These are phyloP conservation scores for Phalaenopsis aphrodite DNA, from an alignment of 106 monocot genomes.

Conservation along the genomic window DNA sequence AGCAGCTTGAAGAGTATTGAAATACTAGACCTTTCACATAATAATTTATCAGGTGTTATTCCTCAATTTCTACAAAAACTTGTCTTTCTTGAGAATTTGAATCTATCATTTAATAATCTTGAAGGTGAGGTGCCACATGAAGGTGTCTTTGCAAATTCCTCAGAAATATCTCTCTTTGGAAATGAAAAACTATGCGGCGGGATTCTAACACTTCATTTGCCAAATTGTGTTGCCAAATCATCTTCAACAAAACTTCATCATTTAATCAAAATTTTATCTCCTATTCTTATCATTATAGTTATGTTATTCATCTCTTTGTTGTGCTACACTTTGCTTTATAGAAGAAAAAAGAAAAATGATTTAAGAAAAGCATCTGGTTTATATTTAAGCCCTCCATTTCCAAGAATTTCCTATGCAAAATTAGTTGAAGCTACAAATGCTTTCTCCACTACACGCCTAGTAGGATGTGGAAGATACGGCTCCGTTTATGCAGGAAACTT, in stretches of 20 bases:
- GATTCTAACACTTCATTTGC: not conserved
- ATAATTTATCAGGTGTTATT: too few species aligned
- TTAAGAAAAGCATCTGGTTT: not conserved
- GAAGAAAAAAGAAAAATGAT: not conserved
- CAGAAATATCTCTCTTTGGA: conserved; percentile 4
- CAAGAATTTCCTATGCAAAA: conserved; percentile 19
- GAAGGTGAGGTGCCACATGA: conserved; percentile 13
- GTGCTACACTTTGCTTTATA: too few species aligned
- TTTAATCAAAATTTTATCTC: not conserved
- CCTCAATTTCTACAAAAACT: too few species aligned
- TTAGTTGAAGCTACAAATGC: conserved; percentile 19
- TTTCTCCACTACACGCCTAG: conserved; percentile 24
- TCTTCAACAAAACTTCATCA: not conserved
- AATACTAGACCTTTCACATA: too few species aligned
- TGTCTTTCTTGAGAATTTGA: too few species aligned
- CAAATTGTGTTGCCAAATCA: not conserved
- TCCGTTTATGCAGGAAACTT: conserved; percentile 27
- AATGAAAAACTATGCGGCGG: conserved; percentile 16
- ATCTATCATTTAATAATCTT: conserved; percentile 22
- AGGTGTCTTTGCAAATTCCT: conserved; percentile 8
- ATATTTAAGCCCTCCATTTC: not conserved
- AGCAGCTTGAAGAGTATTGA: too few species aligned
- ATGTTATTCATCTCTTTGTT: not conserved
- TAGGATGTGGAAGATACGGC: conserved; percentile 17
- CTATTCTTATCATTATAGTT: not conserved